These are phyloP conservation scores for Torulaspora maleeae DNA, from an alignment of 805 yeast species.

Conservation along the genomic window DNA sequence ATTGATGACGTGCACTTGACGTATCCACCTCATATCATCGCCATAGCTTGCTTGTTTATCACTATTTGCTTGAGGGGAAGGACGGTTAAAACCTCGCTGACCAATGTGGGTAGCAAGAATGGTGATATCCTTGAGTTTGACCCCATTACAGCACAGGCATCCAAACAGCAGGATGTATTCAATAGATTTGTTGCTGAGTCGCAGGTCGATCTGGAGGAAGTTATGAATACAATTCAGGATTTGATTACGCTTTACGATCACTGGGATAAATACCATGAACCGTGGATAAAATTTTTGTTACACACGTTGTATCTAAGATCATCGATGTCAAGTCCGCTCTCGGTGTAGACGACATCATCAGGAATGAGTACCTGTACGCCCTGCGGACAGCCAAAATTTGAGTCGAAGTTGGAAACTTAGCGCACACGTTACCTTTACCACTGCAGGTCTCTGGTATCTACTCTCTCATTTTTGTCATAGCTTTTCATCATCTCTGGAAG, in stretches of 20 bases:
- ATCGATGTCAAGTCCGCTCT: background rate
- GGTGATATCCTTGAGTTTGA: conserved; percentile 7
- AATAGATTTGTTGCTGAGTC: conserved; percentile 61
- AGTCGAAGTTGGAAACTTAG: no score
- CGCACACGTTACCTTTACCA: no score
- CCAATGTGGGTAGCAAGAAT: conserved; percentile 3
- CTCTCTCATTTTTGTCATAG: no score
- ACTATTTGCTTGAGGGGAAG: conserved; percentile 43
- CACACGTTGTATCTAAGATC: conserved; percentile 31
- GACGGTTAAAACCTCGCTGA: conserved; percentile 44
- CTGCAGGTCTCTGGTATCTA: no score
- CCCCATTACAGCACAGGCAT: conserved; percentile 3
- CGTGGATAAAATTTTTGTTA: conserved; percentile 40
- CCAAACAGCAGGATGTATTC: conserved; percentile 20
- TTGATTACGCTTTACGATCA: conserved; percentile 72
- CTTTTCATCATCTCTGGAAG: no score
- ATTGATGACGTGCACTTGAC: conserved; percentile 80
- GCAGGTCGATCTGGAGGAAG: conserved; percentile 70
- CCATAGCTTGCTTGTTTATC: conserved; percentile 75
- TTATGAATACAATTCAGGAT: conserved; percentile 81
- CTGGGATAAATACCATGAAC: conserved; percentile 85
- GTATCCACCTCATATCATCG: conserved; percentile 85
- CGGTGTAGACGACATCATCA: background rate
- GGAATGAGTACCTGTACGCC: no score
- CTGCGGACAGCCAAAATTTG: no score